A percentile compares a stretch with the other conserved stretches of the same genome.
Evolutionary conservation across 2,329 filamentous ascomycete species (phyloP).

Genomic region (Fusarium chlamydosporum): DNA sequence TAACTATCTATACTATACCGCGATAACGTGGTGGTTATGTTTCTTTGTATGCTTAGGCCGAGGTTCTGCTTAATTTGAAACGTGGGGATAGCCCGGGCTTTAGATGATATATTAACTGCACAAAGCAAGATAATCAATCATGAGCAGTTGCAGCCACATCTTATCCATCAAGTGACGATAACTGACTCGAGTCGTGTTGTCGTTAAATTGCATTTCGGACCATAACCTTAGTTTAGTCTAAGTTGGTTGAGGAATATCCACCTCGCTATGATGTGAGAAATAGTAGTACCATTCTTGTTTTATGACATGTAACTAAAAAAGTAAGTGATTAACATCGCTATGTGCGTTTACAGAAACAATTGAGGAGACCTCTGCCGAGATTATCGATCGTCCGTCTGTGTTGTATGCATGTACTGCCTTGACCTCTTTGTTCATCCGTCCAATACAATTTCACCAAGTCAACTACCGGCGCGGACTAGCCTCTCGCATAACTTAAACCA

Average conservation of each 20-base stretch:
- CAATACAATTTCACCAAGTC: constrained; percentile 2
- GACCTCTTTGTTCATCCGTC: background rate
- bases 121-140: background rate
- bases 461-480: constrained; percentile 3
- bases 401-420: background rate
- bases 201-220: constrained; percentile 24
- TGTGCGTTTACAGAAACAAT: background rate
- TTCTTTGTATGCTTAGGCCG: constrained; percentile 21
- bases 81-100: constrained; percentile 2
- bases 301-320: constrained; percentile 3
- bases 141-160: background rate
- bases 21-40: background rate
- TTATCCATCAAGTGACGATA: background rate
- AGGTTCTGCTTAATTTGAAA: constrained; percentile 13
- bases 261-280: constrained; percentile 4
- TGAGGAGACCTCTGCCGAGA: constrained; percentile 3
- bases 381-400: background rate
- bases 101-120: constrained; percentile 1
- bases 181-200: constrained; percentile 8
- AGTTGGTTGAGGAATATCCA: constrained; percentile 15
- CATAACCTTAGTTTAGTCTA: constrained; percentile 3
- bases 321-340: background rate
- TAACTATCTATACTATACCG: background rate
- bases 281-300: constrained; percentile 12
- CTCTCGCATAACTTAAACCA: background rate